Evolutionary conservation across 495 filamentous ascomycete species (phyloP).

Genomic region (Neurospora terricola): DNA sequence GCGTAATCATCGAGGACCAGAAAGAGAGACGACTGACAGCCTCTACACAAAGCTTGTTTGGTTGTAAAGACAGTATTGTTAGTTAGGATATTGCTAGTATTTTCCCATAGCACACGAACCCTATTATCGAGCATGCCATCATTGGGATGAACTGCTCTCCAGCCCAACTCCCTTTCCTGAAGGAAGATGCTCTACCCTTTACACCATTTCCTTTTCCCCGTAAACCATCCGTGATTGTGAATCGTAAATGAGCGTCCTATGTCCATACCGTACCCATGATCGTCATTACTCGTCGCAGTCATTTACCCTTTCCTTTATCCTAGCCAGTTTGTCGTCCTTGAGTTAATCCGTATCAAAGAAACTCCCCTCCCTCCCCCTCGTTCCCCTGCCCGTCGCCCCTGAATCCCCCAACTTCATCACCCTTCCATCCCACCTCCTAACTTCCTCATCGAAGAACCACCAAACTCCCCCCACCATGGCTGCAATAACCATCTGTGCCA

Average conservation of each 20-base stretch:
- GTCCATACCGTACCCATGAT: background rate
- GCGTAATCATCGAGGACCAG: no score
- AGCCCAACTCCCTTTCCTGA: background rate
- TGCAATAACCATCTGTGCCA: slow-evolving; percentile 24
- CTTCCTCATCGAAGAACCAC: slow-evolving; percentile 27
- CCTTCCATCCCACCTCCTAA: slow-evolving; percentile 28
- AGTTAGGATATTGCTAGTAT: background rate
- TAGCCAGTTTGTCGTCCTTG: background rate
- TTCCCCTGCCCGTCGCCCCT: slow-evolving; percentile 4
- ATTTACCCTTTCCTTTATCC: background rate
- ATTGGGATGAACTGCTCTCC: background rate
- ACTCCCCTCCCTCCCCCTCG: slow-evolving; percentile 28
- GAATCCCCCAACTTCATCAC: slow-evolving; percentile 31
- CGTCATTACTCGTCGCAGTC: background rate
- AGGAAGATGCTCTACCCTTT: background rate
- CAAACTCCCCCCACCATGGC: slow-evolving; percentile 19
- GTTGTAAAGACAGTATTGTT: background rate
- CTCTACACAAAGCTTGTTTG: background rate
- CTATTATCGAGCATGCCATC: background rate
- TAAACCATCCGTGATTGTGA: background rate
- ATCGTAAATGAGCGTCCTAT: background rate
- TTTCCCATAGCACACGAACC: background rate
- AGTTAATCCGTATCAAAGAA: slow-evolving; percentile 37
- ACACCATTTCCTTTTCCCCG: background rate
- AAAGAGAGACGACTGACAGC: no score